These are phyloP conservation scores for Penicillium sp. DNA, from an alignment of 2,329 filamentous ascomycete genomes.

Conservation along the genomic window DNA sequence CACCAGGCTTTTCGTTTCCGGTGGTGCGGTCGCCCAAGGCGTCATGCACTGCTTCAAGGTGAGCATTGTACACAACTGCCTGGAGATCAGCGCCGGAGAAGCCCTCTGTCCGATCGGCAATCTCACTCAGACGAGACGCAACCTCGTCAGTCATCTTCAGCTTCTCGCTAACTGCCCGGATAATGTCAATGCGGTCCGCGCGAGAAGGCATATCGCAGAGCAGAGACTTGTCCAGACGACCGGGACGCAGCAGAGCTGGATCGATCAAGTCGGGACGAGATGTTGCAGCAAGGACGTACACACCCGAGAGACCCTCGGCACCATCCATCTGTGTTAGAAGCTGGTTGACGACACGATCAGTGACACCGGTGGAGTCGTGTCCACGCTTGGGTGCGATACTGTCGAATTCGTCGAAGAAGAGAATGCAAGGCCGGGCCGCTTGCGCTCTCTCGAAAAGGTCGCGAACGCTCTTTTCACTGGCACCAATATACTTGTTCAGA, in stretches of 20 bases:
- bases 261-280: conserved; percentile 92
- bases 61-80: conserved; percentile 90
- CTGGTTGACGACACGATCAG: conserved; percentile 96
- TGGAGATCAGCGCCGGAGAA: conserved; percentile 94
- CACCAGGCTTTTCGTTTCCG: conserved; percentile 39
- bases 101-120: conserved; percentile 76
- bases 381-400: conserved; percentile 95
- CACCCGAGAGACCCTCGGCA: conserved; percentile 87
- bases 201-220: conserved; percentile 81
- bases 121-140: conserved; percentile 60
- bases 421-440: conserved; percentile 83
- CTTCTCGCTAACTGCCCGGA: conserved; percentile 76
- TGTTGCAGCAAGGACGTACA: conserved; percentile 94
- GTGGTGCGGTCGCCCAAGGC: conserved; percentile 60
- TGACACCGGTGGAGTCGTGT: conserved; percentile 97
- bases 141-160: conserved; percentile 68
- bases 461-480: conserved; percentile 90
- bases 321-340: conserved; percentile 98
- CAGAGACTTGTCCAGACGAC: conserved; percentile 86
- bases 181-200: conserved; percentile 82
- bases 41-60: conserved; percentile 94
- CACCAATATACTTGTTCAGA: conserved; percentile 97
- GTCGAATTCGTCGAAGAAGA: conserved; percentile 99
- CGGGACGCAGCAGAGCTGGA: conserved; percentile 83
- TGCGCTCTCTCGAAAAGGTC: conserved; percentile 89